phyloP scores from a whole-genome alignment of 1,139 yeast species.

The Yamadazyma mexicana region DNA sequence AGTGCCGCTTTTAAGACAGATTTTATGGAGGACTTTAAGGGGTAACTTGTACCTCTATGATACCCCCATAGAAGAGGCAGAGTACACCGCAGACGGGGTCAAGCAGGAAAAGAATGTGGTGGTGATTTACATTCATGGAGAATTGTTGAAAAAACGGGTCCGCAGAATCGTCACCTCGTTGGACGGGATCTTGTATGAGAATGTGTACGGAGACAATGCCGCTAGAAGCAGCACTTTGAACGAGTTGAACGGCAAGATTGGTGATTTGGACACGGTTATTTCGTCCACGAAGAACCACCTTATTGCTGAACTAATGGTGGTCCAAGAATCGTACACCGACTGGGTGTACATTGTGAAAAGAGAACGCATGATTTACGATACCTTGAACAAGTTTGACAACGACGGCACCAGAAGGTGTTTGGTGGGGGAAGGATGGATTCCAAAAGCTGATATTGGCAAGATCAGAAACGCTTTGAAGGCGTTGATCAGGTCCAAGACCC shows the following conservation, averaged over 20 bases:
- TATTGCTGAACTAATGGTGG: conserved; percentile 66
- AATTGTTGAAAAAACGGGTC: conserved; percentile 63
- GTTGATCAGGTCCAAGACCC: conserved; percentile 28
- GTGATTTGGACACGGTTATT: conserved; percentile 55
- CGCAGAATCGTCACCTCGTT: conserved; percentile 77
- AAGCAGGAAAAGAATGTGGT: conserved; percentile 65
- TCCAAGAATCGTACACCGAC: conserved; percentile 54
- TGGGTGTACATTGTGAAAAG: conserved; percentile 50
- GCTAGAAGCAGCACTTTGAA: conserved; percentile 54
- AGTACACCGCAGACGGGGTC: conserved; percentile 26
- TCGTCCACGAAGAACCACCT: conserved; percentile 70
- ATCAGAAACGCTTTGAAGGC: conserved; percentile 27
- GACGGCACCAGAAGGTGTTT: conserved; percentile 83
- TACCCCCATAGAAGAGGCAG: conserved; percentile 37
- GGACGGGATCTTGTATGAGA: conserved; percentile 71
- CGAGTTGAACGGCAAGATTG: conserved; percentile 57
- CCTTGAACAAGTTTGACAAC: conserved; percentile 78
- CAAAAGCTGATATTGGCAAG: conserved; percentile 34
- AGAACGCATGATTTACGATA: conserved; percentile 74
- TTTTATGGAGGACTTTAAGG: conserved; percentile 55
- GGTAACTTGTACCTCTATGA: conserved; percentile 56
- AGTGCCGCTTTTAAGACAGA: conserved; percentile 47
- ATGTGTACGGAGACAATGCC: conserved; percentile 57
- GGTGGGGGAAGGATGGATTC: conserved; percentile 98
- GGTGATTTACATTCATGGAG: conserved; percentile 88